Percentiles rank a stretch among this genome's conserved stretches.
phyloP scores from a whole-genome alignment of 2,329 filamentous ascomycete genomes.

The Aspergillus novofumigatus region DNA sequence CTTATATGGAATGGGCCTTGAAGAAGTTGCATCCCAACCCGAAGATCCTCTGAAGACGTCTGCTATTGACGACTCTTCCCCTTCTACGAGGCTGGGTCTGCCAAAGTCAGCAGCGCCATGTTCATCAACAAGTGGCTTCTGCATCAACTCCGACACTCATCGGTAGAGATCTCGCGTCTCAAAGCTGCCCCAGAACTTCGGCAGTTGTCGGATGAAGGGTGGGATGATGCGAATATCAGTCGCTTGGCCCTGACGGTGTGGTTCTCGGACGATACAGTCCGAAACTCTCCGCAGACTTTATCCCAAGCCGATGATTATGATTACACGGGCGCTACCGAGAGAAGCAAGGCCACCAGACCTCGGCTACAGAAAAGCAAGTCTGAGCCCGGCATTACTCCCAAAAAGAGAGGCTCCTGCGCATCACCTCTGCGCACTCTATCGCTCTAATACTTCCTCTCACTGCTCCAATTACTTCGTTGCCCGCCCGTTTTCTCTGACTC shows the following conservation, averaged over 20 bases:
- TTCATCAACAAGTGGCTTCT: conserved; percentile 31
- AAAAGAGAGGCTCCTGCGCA: background rate
- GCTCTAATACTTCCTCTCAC: background rate
- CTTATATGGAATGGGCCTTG: conserved; percentile 1
- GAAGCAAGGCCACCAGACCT: background rate
- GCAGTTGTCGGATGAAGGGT: conserved; percentile 14
- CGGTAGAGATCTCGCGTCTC: conserved; percentile 21
- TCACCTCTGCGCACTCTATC: background rate
- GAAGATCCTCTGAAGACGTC: conserved; percentile 18
- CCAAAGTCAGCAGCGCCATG: conserved; percentile 11
- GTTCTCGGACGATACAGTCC: conserved; percentile 17
- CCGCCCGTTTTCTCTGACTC: background rate
- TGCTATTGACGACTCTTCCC: conserved; percentile 13
- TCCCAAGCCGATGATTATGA: background rate
- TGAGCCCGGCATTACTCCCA: background rate
- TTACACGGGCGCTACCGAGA: background rate
- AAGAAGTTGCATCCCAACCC: background rate
- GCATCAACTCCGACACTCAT: conserved; percentile 28
- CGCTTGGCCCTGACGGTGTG: conserved; percentile 19
- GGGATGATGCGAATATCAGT: conserved; percentile 17
- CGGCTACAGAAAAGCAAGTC: background rate
- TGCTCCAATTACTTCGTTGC: background rate
- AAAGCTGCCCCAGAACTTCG: conserved; percentile 18
- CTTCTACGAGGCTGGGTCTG: conserved; percentile 15
- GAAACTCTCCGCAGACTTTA: background rate